Evolutionary conservation across 108 stramenopile species (phyloP).

Genomic region (Nannochloropsis gaditana): DNA sequence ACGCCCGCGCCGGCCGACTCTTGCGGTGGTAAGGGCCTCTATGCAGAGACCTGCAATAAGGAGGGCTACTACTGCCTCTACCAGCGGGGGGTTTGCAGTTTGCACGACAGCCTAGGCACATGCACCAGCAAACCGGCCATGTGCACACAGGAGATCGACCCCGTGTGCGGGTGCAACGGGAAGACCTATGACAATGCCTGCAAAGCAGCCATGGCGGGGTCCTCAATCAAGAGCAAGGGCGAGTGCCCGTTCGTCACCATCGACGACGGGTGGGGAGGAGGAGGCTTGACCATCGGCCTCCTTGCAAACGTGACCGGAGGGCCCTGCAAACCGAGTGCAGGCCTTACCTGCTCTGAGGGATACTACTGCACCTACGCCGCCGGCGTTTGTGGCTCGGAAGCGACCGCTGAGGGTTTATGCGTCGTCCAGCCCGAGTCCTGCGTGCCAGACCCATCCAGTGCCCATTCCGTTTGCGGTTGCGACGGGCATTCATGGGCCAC

Average conservation of each 20-base stretch:
- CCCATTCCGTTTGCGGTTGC: neutral
- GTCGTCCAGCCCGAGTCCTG: neutral
- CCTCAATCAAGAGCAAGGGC: neutral
- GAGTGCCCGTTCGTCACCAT: neutral
- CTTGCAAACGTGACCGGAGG: neutral
- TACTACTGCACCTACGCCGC: neutral
- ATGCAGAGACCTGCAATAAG: neutral
- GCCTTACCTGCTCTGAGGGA: neutral
- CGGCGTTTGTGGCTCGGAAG: neutral
- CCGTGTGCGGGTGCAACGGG: slow-evolving; percentile 9
- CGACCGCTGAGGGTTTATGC: neutral
- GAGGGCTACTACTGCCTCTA: neutral
- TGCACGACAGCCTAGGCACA: neutral
- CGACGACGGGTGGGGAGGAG: slow-evolving; percentile 14
- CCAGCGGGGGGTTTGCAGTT: slow-evolving; percentile 1
- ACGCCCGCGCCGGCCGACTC: neutral
- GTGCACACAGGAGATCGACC: neutral
- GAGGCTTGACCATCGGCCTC: neutral
- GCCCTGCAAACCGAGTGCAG: neutral
- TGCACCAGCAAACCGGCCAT: neutral
- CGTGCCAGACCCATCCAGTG: neutral
- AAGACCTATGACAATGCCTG: neutral
- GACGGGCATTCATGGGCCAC: slow-evolving; percentile 4
- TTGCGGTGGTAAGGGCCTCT: neutral
- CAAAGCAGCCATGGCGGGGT: neutral